These are phyloP conservation scores for Pyrus betulifolia DNA, from an alignment of 306 rosid genomes.

Conservation along the genomic window DNA sequence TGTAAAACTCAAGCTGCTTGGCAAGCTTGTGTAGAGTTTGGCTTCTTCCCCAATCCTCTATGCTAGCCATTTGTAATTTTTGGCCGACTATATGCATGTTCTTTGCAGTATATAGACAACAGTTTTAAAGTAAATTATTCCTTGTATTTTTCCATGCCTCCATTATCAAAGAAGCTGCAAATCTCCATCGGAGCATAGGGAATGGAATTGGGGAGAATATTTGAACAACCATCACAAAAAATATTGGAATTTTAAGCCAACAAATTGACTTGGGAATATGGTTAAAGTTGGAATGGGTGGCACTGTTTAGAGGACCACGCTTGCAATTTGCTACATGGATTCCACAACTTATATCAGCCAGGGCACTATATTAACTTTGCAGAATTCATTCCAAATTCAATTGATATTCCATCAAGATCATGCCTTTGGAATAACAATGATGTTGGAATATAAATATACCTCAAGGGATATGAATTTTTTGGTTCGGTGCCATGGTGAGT, in stretches of 20 bases:
- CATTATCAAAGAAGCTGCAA: neutral
- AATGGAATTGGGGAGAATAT: neutral
- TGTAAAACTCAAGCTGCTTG: constrained; percentile 11
- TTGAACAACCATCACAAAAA: neutral
- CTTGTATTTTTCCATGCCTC: neutral
- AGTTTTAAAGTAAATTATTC: neutral
- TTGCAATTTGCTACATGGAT: neutral
- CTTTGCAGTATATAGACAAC: neutral
- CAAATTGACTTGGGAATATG: constrained; percentile 3
- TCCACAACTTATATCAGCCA: neutral
- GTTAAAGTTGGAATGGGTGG: neutral
- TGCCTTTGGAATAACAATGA: neutral
- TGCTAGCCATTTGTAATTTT: neutral
- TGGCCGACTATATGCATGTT: neutral
- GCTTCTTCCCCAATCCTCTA: constrained; percentile 14
- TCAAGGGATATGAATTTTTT: neutral
- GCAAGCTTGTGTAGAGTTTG: constrained; percentile 22
- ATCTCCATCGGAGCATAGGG: neutral
- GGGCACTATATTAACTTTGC: neutral
- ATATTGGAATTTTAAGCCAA: neutral
- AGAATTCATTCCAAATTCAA: neutral
- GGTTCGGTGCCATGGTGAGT: neutral
- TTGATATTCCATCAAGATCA: neutral
- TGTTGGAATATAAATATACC: neutral
- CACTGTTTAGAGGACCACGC: neutral